A percentile compares a stretch with the other conserved stretches of the same genome.
These are phyloP conservation scores for Rhexocercosporidium sp. DNA, from an alignment of 2,329 filamentous ascomycete species.

Conservation along the genomic window DNA sequence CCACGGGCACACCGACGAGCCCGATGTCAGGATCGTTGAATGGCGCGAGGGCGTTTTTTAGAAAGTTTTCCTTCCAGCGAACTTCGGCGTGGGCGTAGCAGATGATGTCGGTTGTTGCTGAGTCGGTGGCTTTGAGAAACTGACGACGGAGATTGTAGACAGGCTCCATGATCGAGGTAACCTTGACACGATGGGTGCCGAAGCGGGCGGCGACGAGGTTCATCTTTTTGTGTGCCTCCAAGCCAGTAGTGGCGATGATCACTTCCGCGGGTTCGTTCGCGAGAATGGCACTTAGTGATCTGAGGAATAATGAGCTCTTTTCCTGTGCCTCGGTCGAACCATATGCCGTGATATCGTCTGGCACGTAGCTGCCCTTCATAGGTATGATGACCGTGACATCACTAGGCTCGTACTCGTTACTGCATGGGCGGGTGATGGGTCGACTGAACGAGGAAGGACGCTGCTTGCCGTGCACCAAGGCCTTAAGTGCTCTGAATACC, in stretches of 20 bases:
- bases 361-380: background rate
- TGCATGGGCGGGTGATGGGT: background rate
- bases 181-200: constrained; percentile 9
- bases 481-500: background rate
- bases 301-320: background rate
- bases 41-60: background rate
- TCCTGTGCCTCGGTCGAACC: background rate
- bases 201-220: background rate
- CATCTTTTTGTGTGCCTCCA: constrained; percentile 3
- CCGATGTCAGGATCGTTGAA: constrained; percentile 6
- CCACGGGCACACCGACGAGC: constrained; percentile 5
- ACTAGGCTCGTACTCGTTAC: background rate
- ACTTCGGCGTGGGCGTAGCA: constrained; percentile 10
- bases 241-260: background rate
- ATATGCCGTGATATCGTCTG: background rate
- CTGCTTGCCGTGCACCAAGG: background rate
- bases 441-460: too few species aligned
- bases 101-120: background rate
- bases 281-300: background rate
- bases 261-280: constrained; percentile 3
- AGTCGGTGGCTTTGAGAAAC: background rate
- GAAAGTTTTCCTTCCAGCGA: background rate
- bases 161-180: constrained; percentile 4
- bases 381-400: constrained; percentile 11
- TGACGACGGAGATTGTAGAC: background rate